Evolutionary conservation across 495 filamentous ascomycete genomes (phyloP).

Genomic region (Hypoxylon crocopeplum): DNA sequence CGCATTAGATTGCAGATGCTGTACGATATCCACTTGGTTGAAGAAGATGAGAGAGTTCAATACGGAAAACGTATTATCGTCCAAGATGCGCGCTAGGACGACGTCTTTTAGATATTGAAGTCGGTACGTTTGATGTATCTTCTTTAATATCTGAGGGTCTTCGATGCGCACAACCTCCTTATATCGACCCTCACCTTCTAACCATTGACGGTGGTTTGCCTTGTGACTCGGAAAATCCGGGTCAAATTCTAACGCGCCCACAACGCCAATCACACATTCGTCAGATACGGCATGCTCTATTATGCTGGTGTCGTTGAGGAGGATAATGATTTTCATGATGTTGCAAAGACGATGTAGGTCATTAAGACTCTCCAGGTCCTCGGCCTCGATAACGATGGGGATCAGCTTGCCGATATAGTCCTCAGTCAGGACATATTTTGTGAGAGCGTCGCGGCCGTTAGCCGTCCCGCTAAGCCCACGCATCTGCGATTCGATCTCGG

Average conservation of each 20-base stretch:
- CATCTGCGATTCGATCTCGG: slow-evolving; percentile 83
- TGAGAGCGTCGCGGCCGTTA: slow-evolving; percentile 83
- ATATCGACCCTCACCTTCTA: slow-evolving; percentile 85
- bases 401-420: slow-evolving; percentile 90
- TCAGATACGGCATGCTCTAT: slow-evolving; percentile 94
- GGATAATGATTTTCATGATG: slow-evolving; percentile 95
- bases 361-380: slow-evolving; percentile 84
- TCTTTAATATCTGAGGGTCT: slow-evolving; percentile 77
- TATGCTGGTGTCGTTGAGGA: slow-evolving; percentile 92
- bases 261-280: slow-evolving; percentile 86
- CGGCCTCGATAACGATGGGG: slow-evolving; percentile 81
- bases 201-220: slow-evolving; percentile 94
- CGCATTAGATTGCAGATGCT: slow-evolving; percentile 82
- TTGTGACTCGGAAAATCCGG: slow-evolving; percentile 99
- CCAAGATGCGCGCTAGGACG: slow-evolving; percentile 91
- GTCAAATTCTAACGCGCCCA: slow-evolving; percentile 97
- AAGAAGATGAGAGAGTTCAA: slow-evolving; percentile 98
- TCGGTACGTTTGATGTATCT: slow-evolving; percentile 96
- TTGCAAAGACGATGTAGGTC: slow-evolving; percentile 94
- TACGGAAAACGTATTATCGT: slow-evolving; percentile 97
- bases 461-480: slow-evolving; percentile 75
- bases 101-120: slow-evolving; percentile 99
- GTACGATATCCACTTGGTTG: slow-evolving; percentile 97
- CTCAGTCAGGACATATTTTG: slow-evolving; percentile 82
- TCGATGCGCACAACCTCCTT: slow-evolving; percentile 96